Evolutionary conservation across 1,139 yeast species (phyloP).

Genomic region (Yamadazyma spencermartinsiae): DNA sequence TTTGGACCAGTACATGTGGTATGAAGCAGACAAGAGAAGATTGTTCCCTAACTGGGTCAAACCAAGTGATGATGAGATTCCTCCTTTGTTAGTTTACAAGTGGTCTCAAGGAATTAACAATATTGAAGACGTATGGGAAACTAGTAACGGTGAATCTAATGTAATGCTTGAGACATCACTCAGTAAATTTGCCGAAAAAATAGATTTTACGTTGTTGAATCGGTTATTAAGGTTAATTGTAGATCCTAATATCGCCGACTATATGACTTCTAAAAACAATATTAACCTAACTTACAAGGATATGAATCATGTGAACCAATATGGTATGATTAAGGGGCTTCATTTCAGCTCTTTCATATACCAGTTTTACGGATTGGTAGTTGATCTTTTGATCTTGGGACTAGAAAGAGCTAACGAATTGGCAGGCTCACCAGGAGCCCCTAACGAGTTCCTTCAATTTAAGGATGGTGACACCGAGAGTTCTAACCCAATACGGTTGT

Average conservation of each 20-base stretch:
- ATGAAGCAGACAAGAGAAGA: conserved; percentile 84
- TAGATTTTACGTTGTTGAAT: conserved; percentile 84
- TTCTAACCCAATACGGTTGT: conserved; percentile 71
- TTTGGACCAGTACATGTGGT: conserved; percentile 93
- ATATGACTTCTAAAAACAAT: conserved; percentile 89
- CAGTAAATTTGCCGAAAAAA: conserved; percentile 73
- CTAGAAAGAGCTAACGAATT: conserved; percentile 82
- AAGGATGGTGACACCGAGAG: conserved; percentile 58
- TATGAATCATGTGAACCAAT: conserved; percentile 90
- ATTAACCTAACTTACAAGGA: conserved; percentile 83
- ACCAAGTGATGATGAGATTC: conserved; percentile 92
- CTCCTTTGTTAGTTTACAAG: conserved; percentile 87
- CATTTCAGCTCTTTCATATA: conserved; percentile 88
- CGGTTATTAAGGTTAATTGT: conserved; percentile 76
- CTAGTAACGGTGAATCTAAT: conserved; percentile 69
- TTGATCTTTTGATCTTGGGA: conserved; percentile 83
- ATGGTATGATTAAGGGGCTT: conserved; percentile 84
- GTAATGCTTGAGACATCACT: conserved; percentile 83
- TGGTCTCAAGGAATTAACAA: conserved; percentile 97
- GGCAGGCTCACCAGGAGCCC: conserved; percentile 75
- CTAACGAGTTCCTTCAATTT: conserved; percentile 79
- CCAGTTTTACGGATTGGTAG: conserved; percentile 85
- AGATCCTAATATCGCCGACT: conserved; percentile 93
- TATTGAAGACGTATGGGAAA: conserved; percentile 75
- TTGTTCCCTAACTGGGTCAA: conserved; percentile 96